Percentiles rank a stretch among this genome's conserved stretches.
Conservation (phyloP, 2,329 filamentous ascomycete species). For the Epichloe sibirici region DNA sequence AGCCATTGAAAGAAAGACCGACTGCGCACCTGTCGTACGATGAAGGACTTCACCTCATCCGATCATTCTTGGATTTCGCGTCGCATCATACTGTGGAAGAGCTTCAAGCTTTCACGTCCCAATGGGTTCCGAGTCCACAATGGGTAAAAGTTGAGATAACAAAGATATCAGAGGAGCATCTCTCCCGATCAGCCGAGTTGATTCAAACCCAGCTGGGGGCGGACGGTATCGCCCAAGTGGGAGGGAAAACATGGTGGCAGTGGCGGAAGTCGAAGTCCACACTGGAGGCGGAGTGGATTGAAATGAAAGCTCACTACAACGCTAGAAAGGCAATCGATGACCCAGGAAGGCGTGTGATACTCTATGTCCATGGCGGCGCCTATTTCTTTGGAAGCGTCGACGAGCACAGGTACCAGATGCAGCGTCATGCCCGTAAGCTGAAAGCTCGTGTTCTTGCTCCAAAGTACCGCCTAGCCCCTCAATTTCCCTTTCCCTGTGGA, state of each 20-base stretch:
- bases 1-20: constrained; percentile 62
- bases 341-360: constrained; percentile 63
- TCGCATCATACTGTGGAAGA: constrained; percentile 89
- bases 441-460: constrained; percentile 83
- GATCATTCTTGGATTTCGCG: constrained; percentile 72
- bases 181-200: constrained; percentile 53
- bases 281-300: constrained; percentile 84
- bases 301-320: constrained; percentile 69
- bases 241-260: constrained; percentile 80
- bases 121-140: constrained; percentile 80
- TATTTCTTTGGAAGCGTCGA: constrained; percentile 95
- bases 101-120: constrained; percentile 77
- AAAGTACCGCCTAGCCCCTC: constrained; percentile 75
- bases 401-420: constrained; percentile 96
- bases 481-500: constrained; percentile 92
- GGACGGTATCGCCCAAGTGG: constrained; percentile 61
- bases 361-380: constrained; percentile 88
- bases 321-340: constrained; percentile 52
- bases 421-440: constrained; percentile 86
- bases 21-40: constrained; percentile 90
- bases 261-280: constrained; percentile 59
- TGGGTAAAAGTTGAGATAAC: constrained; percentile 74
- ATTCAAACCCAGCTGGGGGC: constrained; percentile 65
- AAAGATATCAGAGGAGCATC: constrained; percentile 49
- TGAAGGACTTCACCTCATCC: constrained; percentile 77